Conservation (phyloP, 345 rosid species). For the Brassica cretica region DNA sequence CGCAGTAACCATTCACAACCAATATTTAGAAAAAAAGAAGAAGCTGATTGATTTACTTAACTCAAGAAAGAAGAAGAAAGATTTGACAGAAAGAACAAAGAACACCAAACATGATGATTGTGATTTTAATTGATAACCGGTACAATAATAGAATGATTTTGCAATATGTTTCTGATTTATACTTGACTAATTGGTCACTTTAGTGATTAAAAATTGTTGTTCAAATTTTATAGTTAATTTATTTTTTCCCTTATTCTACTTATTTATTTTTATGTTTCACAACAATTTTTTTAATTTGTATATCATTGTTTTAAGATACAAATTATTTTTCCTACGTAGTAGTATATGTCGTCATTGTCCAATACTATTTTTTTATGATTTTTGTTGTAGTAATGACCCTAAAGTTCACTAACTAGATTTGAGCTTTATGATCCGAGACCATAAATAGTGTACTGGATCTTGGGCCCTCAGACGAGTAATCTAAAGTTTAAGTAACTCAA, state of each 20-base stretch:
- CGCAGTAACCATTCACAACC: too few relatives aligned
- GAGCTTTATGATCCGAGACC: not conserved
- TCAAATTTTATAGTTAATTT: not conserved
- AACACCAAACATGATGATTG: slow-evolving; percentile 11
- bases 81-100: slow-evolving; percentile 11
- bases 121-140: not conserved
- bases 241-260: not conserved
- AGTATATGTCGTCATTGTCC: not conserved
- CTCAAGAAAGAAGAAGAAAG: not conserved
- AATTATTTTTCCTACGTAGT: not conserved
- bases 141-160: not conserved
- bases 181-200: not conserved
- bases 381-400: not conserved
- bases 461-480: not conserved
- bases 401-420: not conserved
- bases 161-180: not conserved
- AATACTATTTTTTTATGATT: not conserved
- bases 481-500: not conserved
- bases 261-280: not conserved
- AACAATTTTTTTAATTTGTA: not conserved
- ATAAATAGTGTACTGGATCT: not conserved
- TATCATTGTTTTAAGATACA: not conserved
- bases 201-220: not conserved
- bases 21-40: not conserved
- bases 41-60: not conserved